phyloP scores from a whole-genome alignment of 2,329 filamentous ascomycete species.

The Malbranchea zuffiana region DNA sequence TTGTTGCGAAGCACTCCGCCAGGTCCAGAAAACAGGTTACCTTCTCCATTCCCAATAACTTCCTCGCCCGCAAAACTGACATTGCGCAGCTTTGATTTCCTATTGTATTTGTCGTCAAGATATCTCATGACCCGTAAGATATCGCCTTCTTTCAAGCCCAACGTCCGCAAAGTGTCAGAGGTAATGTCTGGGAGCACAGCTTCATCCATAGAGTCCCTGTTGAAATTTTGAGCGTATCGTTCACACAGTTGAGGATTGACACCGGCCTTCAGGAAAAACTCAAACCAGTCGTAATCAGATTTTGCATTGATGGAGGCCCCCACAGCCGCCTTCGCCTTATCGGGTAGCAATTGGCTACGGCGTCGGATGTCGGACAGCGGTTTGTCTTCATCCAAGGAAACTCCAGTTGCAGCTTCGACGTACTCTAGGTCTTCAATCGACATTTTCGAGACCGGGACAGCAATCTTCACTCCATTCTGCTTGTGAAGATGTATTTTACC shows the following conservation, averaged over 20 bases:
- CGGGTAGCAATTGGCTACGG: constrained; percentile 28
- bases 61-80: constrained; percentile 44
- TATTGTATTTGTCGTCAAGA: constrained; percentile 68
- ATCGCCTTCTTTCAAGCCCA: constrained; percentile 92
- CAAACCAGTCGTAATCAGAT: constrained; percentile 92
- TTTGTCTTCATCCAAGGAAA: constrained; percentile 84
- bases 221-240: constrained; percentile 81
- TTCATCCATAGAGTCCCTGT: constrained; percentile 90
- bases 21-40: constrained; percentile 80
- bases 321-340: constrained; percentile 30
- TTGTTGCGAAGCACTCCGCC: constrained; percentile 90
- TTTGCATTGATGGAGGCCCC: constrained; percentile 26
- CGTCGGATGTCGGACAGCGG: constrained; percentile 71
- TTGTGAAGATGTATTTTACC: constrained; percentile 98
- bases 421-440: constrained; percentile 89
- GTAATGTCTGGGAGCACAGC: constrained; percentile 85
- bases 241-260: constrained; percentile 89
- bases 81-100: constrained; percentile 48
- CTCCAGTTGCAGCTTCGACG: constrained; percentile 76
- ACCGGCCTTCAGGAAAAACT: constrained; percentile 90
- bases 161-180: constrained; percentile 65
- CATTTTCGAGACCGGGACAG: constrained; percentile 92
- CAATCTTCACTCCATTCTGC: constrained; percentile 95
- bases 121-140: constrained; percentile 90
- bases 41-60: constrained; percentile 50